A percentile compares a stretch with the other conserved stretches of the same genome.
Conservation (phyloP, 2,329 filamentous ascomycete species). For the Trichophyton simii region DNA sequence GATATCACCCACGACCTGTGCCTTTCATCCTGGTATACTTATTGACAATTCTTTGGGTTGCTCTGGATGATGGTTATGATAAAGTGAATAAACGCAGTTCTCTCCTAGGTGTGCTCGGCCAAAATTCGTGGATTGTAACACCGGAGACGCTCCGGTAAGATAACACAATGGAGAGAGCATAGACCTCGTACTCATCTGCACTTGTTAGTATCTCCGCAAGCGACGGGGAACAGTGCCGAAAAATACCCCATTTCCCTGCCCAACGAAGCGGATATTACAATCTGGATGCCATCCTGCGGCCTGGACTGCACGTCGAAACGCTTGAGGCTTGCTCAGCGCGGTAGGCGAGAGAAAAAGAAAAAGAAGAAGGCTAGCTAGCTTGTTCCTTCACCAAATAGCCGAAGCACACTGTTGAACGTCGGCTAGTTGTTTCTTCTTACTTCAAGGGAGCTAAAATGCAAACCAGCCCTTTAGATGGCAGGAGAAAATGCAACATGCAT, state of each 20-base stretch:
- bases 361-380: neutral
- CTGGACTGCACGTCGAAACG: neutral
- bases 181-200: neutral
- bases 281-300: neutral
- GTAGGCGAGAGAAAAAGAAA: neutral
- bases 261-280: neutral
- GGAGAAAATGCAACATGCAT: neutral
- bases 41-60: neutral
- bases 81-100: neutral
- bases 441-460: neutral
- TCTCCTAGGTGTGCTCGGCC: neutral
- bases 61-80: neutral
- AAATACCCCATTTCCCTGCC: neutral
- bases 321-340: neutral
- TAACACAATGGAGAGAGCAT: neutral
- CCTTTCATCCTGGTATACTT: neutral
- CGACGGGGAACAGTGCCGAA: neutral
- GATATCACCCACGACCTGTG: neutral
- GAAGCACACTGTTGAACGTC: neutral
- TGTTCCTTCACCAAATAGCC: constrained; percentile 1
- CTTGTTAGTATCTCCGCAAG: neutral
- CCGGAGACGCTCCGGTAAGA: neutral
- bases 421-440: neutral
- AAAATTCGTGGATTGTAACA: neutral
- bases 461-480: neutral